These are phyloP conservation scores for Penicillium dipodomyicola DNA, from an alignment of 495 filamentous ascomycete genomes.

Conservation along the genomic window DNA sequence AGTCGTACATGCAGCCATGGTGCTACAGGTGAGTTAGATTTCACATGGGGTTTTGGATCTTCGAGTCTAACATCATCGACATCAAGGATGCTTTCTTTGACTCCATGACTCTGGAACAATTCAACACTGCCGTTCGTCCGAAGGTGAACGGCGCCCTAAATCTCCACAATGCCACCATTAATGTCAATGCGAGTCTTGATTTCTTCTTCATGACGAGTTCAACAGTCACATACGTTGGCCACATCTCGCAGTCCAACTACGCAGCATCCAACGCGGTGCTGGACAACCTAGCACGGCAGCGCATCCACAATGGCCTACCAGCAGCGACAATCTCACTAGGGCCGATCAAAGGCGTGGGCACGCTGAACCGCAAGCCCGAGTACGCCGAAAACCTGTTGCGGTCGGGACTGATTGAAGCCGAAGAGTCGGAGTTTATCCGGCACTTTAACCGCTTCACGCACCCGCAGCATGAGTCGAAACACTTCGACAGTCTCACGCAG, in stretches of 20 bases:
- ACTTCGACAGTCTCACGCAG: neutral
- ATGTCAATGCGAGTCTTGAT: neutral
- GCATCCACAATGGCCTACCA: neutral
- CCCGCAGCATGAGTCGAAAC: neutral
- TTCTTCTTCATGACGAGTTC: constrained; percentile 4
- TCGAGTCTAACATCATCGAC: neutral
- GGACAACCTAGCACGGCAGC: neutral
- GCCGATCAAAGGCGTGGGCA: constrained; percentile 1
- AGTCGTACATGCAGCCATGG: too few species aligned
- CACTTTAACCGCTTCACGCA: neutral
- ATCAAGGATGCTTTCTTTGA: neutral
- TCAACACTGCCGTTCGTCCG: neutral
- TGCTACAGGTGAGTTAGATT: too few species aligned
- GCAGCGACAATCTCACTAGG: neutral
- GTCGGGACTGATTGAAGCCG: constrained; percentile 1
- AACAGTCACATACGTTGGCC: neutral
- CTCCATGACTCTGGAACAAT: constrained; percentile 2
- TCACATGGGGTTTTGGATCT: too few species aligned
- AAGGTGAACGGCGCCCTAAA: neutral
- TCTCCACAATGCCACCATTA: neutral
- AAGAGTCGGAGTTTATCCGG: constrained; percentile 1
- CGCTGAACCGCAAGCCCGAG: constrained; percentile 1
- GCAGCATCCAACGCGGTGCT: neutral
- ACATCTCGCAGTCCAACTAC: neutral
- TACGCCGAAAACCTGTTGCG: neutral